phyloP scores from a whole-genome alignment of 2,329 filamentous ascomycete species.

The Alternaria atra region DNA sequence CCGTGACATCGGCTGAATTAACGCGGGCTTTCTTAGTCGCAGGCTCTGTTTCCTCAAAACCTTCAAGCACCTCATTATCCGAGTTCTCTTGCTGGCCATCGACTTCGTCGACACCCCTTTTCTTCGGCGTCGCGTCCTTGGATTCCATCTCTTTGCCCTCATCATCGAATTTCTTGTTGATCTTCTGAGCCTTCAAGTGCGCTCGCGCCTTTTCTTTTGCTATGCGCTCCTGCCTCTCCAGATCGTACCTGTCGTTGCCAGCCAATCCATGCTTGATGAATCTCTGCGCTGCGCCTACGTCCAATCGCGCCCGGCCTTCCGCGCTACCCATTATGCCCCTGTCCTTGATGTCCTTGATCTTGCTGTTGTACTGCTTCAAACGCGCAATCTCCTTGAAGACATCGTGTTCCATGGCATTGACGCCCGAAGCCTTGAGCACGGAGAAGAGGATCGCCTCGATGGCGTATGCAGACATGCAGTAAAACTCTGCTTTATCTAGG shows the following conservation, averaged over 20 bases:
- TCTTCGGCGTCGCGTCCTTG: conserved; percentile 29
- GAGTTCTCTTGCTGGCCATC: conserved; percentile 18
- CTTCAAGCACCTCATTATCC: conserved; percentile 22
- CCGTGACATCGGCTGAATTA: conserved; percentile 15
- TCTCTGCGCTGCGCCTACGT: conserved; percentile 80
- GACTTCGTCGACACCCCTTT: conserved; percentile 36
- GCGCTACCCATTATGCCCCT: conserved; percentile 53
- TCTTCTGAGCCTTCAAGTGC: conserved; percentile 30
- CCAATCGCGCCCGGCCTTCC: conserved; percentile 58
- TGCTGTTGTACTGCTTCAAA: conserved; percentile 89
- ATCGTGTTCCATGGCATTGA: conserved; percentile 81
- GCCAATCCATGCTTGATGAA: conserved; percentile 83
- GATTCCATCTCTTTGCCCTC: conserved; percentile 31
- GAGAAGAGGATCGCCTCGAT: conserved; percentile 91
- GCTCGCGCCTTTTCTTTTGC: conserved; percentile 47
- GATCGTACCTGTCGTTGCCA: conserved; percentile 58
- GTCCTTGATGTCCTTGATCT: conserved; percentile 80
- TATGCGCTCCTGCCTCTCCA: conserved; percentile 48
- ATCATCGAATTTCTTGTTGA: conserved; percentile 42
- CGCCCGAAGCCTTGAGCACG: conserved; percentile 79
- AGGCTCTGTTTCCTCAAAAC: conserved; percentile 18
- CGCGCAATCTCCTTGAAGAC: conserved; percentile 86
- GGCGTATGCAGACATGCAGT: conserved; percentile 85
- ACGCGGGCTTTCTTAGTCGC: conserved; percentile 21
- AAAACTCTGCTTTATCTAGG: conserved; percentile 94